A percentile compares a stretch with the other conserved stretches of the same genome.
These are phyloP conservation scores for Picochlorum sp. DNA, from an alignment of 139 green algal species.

Conservation along the genomic window DNA sequence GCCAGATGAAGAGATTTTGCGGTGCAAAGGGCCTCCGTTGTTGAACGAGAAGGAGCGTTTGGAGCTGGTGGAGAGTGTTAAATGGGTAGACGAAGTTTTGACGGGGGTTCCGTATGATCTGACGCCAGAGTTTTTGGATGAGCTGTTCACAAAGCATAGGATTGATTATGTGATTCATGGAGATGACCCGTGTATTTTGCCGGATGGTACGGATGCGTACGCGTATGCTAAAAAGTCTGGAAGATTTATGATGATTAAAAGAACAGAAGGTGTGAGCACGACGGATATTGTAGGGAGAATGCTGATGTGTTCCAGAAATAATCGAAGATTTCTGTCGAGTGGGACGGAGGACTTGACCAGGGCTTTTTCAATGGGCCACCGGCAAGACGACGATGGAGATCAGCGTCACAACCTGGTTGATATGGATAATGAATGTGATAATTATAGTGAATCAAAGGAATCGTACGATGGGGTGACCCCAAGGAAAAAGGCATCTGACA, in stretches of 20 bases:
- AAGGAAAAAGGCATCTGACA: too few species aligned
- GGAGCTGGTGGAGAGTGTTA: constrained; percentile 80
- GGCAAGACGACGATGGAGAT: not conserved
- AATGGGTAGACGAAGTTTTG: constrained; percentile 99
- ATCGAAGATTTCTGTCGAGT: constrained; percentile 28
- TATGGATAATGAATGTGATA: not conserved
- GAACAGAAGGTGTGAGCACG: constrained; percentile 94
- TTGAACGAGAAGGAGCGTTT: constrained; percentile 81
- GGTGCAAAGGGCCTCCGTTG: constrained; percentile 87
- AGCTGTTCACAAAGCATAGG: constrained; percentile 86
- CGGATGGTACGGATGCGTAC: constrained; percentile 97
- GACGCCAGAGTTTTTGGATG: constrained; percentile 79
- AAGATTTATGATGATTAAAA: constrained; percentile 88
- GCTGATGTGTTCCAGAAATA: constrained; percentile 78
- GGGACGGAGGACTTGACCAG: constrained; percentile 7
- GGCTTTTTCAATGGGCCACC: constrained; percentile 2
- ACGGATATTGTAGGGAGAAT: constrained; percentile 99
- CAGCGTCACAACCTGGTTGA: not conserved
- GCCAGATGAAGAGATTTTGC: constrained; percentile 86
- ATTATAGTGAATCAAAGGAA: too few species aligned
- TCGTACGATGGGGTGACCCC: too few species aligned
- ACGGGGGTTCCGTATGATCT: constrained; percentile 92
- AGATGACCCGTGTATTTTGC: constrained; percentile 96
- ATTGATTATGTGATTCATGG: constrained; percentile 99
- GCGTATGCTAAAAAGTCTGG: constrained; percentile 84